Percentiles rank a stretch among this genome's conserved stretches.
These are phyloP conservation scores for Solanum rostratum DNA, from an alignment of 257 asterid species.

Conservation along the genomic window DNA sequence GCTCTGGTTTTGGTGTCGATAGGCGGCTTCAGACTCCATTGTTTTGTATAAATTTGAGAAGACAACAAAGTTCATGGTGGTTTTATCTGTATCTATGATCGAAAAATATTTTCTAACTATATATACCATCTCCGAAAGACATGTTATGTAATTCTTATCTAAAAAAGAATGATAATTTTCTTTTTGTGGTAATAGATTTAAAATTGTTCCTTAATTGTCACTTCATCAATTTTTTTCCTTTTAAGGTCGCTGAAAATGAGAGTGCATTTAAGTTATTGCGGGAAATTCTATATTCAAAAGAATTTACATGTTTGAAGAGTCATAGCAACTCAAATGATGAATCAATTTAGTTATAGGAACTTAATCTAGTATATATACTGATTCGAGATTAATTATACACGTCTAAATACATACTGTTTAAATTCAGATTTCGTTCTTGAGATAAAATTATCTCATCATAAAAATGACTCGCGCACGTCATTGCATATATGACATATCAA, in stretches of 20 bases:
- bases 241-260: neutral
- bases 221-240: neutral
- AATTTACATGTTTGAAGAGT: no score
- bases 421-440: neutral
- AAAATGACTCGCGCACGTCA: neutral
- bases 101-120: neutral
- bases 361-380: no score
- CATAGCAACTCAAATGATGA: no score
- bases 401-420: neutral
- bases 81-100: no score
- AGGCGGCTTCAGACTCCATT: neutral
- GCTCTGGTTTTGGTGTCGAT: neutral
- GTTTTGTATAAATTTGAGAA: neutral
- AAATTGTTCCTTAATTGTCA: no score
- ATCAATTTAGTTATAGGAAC: no score
- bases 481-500: neutral
- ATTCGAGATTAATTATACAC: neutral
- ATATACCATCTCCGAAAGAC: neutral
- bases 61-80: neutral
- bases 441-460: neutral
- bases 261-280: neutral
- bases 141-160: no score
- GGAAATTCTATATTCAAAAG: neutral
- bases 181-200: no score
- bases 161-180: no score